Conservation (phyloP, 148 eudicot species). For the Gaultheria prostrata region DNA sequence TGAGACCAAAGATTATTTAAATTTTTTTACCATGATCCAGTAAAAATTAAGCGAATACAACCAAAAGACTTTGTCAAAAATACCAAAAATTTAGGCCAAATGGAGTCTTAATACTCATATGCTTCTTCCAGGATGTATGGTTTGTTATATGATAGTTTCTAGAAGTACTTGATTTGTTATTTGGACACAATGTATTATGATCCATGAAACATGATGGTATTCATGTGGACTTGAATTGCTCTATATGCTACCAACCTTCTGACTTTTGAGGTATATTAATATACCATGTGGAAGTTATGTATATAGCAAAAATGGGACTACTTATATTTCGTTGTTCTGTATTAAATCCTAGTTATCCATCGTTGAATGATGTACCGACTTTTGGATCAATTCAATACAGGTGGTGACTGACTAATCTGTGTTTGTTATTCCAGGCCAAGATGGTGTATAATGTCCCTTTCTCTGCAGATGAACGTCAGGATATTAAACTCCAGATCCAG, state of each 20-base stretch:
- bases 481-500: slow-evolving; percentile 65
- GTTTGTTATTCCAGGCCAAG: slow-evolving; percentile 55
- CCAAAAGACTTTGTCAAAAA: too few relatives aligned
- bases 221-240: neutral
- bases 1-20: too few relatives aligned
- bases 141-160: neutral
- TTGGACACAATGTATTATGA: neutral
- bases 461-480: slow-evolving; percentile 64
- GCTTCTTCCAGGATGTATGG: neutral
- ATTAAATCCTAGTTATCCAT: neutral
- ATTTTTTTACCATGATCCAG: too few relatives aligned
- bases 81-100: too few relatives aligned
- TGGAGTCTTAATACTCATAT: neutral
- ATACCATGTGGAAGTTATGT: neutral
- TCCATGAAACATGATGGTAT: neutral
- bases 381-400: neutral
- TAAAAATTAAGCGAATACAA: too few relatives aligned
- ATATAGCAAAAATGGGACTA: neutral
- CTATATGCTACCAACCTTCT: neutral
- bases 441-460: slow-evolving; percentile 58
- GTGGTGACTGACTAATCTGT: slow-evolving; percentile 6
- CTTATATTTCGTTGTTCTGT: neutral
- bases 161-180: neutral
- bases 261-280: neutral
- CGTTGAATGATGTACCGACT: neutral